Base-by-base conservation (phyloP, 495 filamentous ascomycete genomes). In the Friedmanniomyces simplex region DNA sequence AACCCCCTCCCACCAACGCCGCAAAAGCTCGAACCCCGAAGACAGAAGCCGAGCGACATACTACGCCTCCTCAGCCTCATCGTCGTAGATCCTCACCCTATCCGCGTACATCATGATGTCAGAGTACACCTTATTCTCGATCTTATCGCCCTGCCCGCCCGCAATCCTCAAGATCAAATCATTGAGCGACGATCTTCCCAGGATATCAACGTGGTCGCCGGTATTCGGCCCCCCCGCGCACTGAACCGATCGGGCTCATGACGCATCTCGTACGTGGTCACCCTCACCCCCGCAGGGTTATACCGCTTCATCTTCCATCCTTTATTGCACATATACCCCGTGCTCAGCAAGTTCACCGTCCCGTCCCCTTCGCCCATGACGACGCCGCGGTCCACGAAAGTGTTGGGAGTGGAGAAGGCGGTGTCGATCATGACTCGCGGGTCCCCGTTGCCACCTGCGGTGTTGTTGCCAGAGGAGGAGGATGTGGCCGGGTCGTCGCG, bases 191-290 rank as follows among this genome's bases (percentile, higher is more conserved):
- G 87, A 80, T 4, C 93, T 76, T 13, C 93, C 93, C 18, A 98
- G 75, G 54, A 98, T 97, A 69, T 98, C 93, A 34, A 98, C 93
- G 65, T 98, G 93, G 71, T 98, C 93, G 1, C 89, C 82, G 36
- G 93, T 97, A 65, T 96, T 97, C 13, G 91, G 93, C 0, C 93
- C 93, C 93, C 93, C 14, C 93, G 75, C 0, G 94, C 89, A 58
- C 83, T 87, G 70, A 96, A 97, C 22, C 88, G 74, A 56, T 96
- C 90, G 0, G 93, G 93, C 68, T 97, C 90, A 67, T 98, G 94
- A 1, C 84, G 87, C 91, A 97, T 97, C 72, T 97, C 93, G 62
- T 82, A 89, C 2, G 89, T 85, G 53, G 85, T 91, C 66, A 98
- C 75, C 64, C 87, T 79, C 2, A 84, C 77, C 0, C 83, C 82